Percentiles rank a stretch among this genome's conserved stretches.
phyloP scores from a whole-genome alignment of 495 filamentous ascomycete genomes.

The Aspergillus ellipticus region DNA sequence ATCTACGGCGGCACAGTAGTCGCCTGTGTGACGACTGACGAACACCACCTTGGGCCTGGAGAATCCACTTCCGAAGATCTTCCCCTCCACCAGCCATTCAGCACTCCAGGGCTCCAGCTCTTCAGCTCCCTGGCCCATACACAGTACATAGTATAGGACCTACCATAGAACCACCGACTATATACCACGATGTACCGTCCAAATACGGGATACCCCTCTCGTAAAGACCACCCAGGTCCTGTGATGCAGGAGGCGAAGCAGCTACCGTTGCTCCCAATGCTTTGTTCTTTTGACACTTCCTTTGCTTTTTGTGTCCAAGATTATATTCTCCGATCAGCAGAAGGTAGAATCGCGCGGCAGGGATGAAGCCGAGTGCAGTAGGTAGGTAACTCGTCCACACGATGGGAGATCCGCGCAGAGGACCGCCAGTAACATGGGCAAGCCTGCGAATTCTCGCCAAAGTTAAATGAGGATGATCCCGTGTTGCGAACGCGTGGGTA shows the following conservation, averaged over 20 bases:
- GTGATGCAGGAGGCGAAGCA: background rate
- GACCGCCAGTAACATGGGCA: background rate
- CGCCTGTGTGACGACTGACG: background rate
- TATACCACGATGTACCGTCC: too few species aligned
- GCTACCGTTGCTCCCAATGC: too few species aligned
- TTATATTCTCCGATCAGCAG: background rate
- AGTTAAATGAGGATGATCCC: constrained; percentile 17
- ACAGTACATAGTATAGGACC: too few species aligned
- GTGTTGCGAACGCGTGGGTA: constrained; percentile 19
- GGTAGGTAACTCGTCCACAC: background rate
- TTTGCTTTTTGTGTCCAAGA: background rate
- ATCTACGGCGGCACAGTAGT: background rate
- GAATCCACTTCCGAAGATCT: background rate
- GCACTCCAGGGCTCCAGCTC: too few species aligned
- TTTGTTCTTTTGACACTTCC: background rate
- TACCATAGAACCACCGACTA: too few species aligned
- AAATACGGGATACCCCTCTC: too few species aligned
- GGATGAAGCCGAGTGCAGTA: background rate
- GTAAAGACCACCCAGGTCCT: background rate
- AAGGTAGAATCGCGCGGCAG: background rate
- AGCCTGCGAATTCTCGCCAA: background rate
- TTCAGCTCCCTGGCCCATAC: background rate
- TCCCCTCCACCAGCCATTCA: too few species aligned
- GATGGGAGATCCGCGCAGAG: background rate
- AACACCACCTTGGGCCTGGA: background rate